These are phyloP conservation scores for Xerocomellus intermedius DNA, from an alignment of 768 basidiomycete genomes.

Conservation along the genomic window DNA sequence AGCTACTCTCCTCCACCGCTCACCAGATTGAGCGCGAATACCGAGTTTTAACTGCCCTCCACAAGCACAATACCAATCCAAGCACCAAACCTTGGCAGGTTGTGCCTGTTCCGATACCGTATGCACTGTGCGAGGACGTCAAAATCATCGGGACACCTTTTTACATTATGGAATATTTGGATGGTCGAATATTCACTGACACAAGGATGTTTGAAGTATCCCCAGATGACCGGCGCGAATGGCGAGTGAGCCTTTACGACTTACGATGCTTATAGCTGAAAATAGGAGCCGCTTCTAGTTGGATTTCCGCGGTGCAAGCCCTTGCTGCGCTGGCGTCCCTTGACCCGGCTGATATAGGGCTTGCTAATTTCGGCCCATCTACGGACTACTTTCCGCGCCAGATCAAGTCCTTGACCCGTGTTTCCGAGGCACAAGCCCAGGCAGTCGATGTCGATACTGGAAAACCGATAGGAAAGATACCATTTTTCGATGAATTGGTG, in stretches of 20 bases:
- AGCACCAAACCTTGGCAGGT: slow-evolving; percentile 47
- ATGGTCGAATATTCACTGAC: slow-evolving; percentile 93
- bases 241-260: slow-evolving; percentile 45
- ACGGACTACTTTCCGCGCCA: slow-evolving; percentile 91
- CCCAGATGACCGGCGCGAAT: slow-evolving; percentile 61
- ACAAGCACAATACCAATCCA: slow-evolving; percentile 62
- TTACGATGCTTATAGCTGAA: background rate
- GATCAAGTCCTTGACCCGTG: slow-evolving; percentile 80
- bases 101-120: slow-evolving; percentile 85
- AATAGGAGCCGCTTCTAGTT: slow-evolving; percentile 42
- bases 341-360: slow-evolving; percentile 61
- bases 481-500: slow-evolving; percentile 68
- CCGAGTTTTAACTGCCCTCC: slow-evolving; percentile 71
- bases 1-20: slow-evolving; percentile 85
- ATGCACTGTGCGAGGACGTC: slow-evolving; percentile 77
- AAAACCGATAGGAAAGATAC: slow-evolving; percentile 65
- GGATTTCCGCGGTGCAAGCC: slow-evolving; percentile 72
- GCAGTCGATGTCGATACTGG: slow-evolving; percentile 64
- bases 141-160: slow-evolving; percentile 84
- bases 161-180: slow-evolving; percentile 95
- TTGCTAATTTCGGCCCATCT: slow-evolving; percentile 67
- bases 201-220: slow-evolving; percentile 68
- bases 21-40: slow-evolving; percentile 97
- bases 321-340: slow-evolving; percentile 69
- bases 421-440: slow-evolving; percentile 77